These are phyloP conservation scores for Suhomyces taliae DNA, from an alignment of 1,139 yeast species.

Conservation along the genomic window DNA sequence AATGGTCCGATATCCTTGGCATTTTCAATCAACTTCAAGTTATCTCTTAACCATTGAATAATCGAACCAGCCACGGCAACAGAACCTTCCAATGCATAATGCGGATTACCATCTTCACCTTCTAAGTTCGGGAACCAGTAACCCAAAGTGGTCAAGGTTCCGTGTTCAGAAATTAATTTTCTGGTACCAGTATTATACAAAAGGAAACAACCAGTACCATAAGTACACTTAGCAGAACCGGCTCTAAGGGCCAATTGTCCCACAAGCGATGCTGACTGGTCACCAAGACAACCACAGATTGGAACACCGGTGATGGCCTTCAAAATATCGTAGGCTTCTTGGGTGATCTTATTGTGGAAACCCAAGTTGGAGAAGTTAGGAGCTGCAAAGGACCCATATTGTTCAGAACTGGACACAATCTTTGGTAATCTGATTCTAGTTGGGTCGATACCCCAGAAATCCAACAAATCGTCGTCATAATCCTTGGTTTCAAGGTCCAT, in stretches of 20 bases:
- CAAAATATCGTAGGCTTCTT: constrained; percentile 51
- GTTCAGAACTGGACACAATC: constrained; percentile 77
- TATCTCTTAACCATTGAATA: constrained; percentile 93
- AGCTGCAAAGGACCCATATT: constrained; percentile 68
- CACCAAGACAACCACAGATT: constrained; percentile 89
- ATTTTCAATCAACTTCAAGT: constrained; percentile 74
- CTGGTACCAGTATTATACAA: constrained; percentile 81
- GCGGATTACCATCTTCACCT: constrained; percentile 60
- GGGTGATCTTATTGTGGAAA: constrained; percentile 52
- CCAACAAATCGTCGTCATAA: constrained; percentile 74
- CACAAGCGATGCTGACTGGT: constrained; percentile 90
- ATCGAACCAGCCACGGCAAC: constrained; percentile 96
- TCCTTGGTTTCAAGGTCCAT: constrained; percentile 78
- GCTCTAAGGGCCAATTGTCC: constrained; percentile 85
- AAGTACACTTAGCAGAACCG: constrained; percentile 95
- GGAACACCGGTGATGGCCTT: constrained; percentile 60
- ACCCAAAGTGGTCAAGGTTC: constrained; percentile 86
- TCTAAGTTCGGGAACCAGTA: constrained; percentile 77
- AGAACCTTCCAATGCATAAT: constrained; percentile 91
- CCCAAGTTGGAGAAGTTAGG: constrained; percentile 56
- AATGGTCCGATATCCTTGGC: constrained; percentile 90
- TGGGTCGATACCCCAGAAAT: constrained; percentile 78
- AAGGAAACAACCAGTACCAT: constrained; percentile 94
- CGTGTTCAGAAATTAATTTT: constrained; percentile 68
- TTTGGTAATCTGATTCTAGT: constrained; percentile 71